Percentiles rank a stretch among this genome's conserved stretches.
phyloP scores from a whole-genome alignment of 257 asterid genomes.

The Ligustrum vulgare region DNA sequence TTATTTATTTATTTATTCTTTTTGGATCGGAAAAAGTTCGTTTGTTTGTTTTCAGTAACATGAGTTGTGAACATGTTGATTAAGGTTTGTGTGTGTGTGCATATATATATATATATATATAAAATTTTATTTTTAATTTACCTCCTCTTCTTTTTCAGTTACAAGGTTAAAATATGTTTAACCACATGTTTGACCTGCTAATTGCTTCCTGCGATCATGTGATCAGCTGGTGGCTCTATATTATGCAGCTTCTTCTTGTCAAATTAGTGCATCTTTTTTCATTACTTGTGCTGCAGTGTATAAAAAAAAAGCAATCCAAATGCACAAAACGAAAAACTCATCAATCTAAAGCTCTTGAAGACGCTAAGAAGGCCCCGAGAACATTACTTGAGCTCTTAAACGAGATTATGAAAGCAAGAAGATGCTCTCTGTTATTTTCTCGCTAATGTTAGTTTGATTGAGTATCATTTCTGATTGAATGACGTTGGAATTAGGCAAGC shows the following conservation, averaged over 20 bases:
- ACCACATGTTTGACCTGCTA: neutral
- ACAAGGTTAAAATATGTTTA: too few species aligned
- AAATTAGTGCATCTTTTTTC: neutral
- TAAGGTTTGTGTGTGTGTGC: too few species aligned
- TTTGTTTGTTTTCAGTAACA: too few species aligned
- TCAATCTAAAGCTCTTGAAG: constrained; percentile 92
- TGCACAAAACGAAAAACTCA: constrained; percentile 88
- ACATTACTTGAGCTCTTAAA: constrained; percentile 87
- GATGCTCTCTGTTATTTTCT: neutral
- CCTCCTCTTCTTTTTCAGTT: too few species aligned
- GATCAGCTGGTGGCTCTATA: neutral
- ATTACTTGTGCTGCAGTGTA: constrained; percentile 42
- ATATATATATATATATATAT: too few species aligned
- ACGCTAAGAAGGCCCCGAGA: constrained; percentile 91
- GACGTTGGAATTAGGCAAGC: constrained; percentile 60
- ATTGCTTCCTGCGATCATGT: neutral
- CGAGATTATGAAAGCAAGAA: constrained; percentile 29
- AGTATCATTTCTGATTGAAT: neutral
- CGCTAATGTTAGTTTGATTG: constrained; percentile 9
- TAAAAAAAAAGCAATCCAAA: constrained; percentile 73
- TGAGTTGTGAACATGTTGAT: too few species aligned
- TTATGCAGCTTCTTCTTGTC: neutral
- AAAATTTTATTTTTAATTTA: too few species aligned
- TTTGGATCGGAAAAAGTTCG: too few species aligned
- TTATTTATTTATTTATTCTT: too few species aligned